Evolutionary conservation across 768 basidiomycete genomes (phyloP), one percentile per base, ranked within the genome.

Genomic region (Pleurotus pulmonarius): DNA sequence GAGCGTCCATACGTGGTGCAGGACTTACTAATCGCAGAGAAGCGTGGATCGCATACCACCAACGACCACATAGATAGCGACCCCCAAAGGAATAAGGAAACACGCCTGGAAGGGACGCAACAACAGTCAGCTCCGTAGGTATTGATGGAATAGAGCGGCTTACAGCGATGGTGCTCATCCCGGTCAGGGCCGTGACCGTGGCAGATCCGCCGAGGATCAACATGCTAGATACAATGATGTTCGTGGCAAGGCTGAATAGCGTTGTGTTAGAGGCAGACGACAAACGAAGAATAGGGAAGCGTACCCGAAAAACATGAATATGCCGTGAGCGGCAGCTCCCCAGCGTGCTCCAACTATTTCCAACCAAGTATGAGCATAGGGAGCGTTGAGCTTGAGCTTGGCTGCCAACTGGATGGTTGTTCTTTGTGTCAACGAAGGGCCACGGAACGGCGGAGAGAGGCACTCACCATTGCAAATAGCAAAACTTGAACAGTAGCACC

Each of bases 201-300:
- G 94, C 94, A 0, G 90, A 88, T 3, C 88, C 87, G 5, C 90
- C 90, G 8, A 90, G 79, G 59, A 87, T 83, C 24, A 87, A 75
- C 87, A 89, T 91, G 9, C 87, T 90, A 48, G 89, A 91, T n/a
- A 94, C 93, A 64, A 95, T 90, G 56, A 96, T 77, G 69, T 95
- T 95, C 34, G 94, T 94, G 2, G 90, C 87, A 6, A 97, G 75
- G n/a, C 85, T 85, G 49, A 16, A 44, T 1, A 13, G 49, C 18
- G 12, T 13, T 37, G 16, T 51, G 49, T 22, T 18, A 43, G 5
- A 46, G 34, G 41, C 24, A 24, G 9, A 7, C 2, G n/a, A 48
- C 13, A 8, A 4, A 45, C 1, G 29, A 34, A 5, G 25, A 5
- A 70, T 74, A 0, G 18, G 37, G 34, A n/a, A 47, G n/a, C 46